Percentiles rank a stretch among this genome's conserved stretches.
These are phyloP conservation scores for Metarhizium anisopliae DNA, from an alignment of 2,329 filamentous ascomycete species.

Conservation along the genomic window DNA sequence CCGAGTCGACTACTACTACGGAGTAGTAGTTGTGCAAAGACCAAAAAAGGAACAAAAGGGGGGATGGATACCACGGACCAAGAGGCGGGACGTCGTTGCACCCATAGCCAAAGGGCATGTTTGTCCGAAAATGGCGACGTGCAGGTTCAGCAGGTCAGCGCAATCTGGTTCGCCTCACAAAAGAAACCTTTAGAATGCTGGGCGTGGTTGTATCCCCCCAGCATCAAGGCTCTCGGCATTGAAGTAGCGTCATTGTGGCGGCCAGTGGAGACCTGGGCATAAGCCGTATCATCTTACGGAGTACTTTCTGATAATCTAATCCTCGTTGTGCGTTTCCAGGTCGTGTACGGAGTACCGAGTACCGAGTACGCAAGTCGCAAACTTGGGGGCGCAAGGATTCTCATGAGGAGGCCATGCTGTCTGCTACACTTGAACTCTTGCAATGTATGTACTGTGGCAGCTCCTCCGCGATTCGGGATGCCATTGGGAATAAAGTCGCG, in stretches of 20 bases:
- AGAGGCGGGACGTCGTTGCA: neutral
- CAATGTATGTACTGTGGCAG: neutral
- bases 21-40: neutral
- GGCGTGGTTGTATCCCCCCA: neutral
- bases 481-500: neutral
- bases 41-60: neutral
- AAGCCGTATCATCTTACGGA: neutral
- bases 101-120: neutral
- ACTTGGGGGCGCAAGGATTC: neutral
- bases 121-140: neutral
- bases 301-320: neutral
- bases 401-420: neutral
- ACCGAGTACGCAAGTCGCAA: neutral
- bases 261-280: neutral
- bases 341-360: neutral
- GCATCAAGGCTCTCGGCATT: neutral
- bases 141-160: neutral
- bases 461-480: neutral
- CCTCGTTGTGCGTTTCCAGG: neutral
- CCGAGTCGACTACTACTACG: neutral
- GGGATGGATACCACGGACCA: neutral
- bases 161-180: neutral
- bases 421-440: neutral
- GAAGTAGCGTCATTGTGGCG: neutral
- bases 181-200: neutral